These are phyloP conservation scores for Gossypium gossypioides DNA, from an alignment of 441 rosid species.

Conservation along the genomic window DNA sequence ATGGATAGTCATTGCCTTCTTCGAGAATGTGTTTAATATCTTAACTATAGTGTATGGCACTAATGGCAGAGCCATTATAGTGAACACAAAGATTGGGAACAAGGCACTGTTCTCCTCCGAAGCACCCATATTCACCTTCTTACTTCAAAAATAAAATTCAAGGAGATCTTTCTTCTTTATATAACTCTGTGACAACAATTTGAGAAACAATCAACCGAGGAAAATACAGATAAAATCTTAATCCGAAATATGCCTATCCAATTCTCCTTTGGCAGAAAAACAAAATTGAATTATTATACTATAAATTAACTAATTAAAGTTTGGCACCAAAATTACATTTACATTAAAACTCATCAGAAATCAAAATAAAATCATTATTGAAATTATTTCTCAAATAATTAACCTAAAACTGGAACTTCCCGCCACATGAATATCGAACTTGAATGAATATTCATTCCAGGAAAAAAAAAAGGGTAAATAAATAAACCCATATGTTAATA, in stretches of 20 bases:
- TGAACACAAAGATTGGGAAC: slow-evolving; percentile 90
- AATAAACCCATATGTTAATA: not conserved
- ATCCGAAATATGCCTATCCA: not conserved
- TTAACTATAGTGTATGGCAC: slow-evolving; percentile 78
- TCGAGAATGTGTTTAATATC: slow-evolving; percentile 57
- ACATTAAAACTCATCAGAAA: not conserved
- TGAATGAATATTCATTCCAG: not conserved
- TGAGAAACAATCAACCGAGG: not conserved
- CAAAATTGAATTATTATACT: not conserved
- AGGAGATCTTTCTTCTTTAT: not conserved
- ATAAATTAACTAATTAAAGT: not conserved
- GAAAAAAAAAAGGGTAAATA: not conserved
- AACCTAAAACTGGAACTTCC: not conserved
- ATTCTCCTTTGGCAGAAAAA: not conserved
- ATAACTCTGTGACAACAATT: not conserved
- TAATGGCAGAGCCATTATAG: slow-evolving; percentile 84
- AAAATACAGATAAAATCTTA: not conserved
- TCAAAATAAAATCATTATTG: not conserved
- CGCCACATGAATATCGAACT: not conserved
- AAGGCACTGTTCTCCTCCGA: slow-evolving; percentile 79
- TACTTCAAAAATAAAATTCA: slow-evolving; percentile 13
- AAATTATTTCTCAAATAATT: not conserved
- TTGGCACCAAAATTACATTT: not conserved
- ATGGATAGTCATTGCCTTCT: slow-evolving; percentile 60
- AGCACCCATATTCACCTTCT: slow-evolving; percentile 57